A percentile compares a stretch with the other conserved stretches of the same genome.
Evolutionary conservation across 306 rosid genomes (phyloP).

Genomic region (Ceratonia siliqua): DNA sequence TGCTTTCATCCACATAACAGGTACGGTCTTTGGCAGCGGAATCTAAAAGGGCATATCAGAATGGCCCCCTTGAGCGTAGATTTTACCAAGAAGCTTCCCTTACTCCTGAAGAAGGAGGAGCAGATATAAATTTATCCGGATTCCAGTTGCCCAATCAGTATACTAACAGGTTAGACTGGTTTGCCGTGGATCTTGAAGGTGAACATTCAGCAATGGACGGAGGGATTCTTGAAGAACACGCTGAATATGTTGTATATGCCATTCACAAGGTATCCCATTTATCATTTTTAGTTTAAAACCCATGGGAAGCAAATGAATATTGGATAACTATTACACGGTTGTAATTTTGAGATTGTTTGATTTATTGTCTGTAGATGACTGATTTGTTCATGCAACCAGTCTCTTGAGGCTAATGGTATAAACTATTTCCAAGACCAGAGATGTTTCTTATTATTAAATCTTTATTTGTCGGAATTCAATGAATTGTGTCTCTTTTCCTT

Average conservation of each 20-base stretch:
- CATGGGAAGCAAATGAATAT: constrained; percentile 10
- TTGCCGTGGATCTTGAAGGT: constrained; percentile 94
- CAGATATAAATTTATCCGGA: constrained; percentile 39
- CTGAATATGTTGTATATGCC: constrained; percentile 84
- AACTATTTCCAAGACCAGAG: not conserved
- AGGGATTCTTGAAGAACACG: constrained; percentile 85
- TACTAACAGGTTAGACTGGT: constrained; percentile 83
- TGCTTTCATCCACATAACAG: constrained; percentile 44
- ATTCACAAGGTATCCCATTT: constrained; percentile 98
- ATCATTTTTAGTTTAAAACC: constrained; percentile 28
- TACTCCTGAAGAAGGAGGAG: constrained; percentile 64
- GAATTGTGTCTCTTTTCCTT: not conserved
- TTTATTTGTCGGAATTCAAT: constrained; percentile 20
- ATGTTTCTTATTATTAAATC: constrained; percentile 12
- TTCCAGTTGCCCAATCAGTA: constrained; percentile 66
- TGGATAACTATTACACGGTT: constrained; percentile 28
- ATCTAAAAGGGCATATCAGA: constrained; percentile 89
- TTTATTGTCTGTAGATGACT: not conserved
- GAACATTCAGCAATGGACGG: constrained; percentile 99
- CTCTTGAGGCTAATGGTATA: constrained; percentile 2
- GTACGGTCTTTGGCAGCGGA: constrained; percentile 95
- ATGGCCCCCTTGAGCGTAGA: constrained; percentile 77
- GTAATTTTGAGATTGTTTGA: constrained; percentile 1
- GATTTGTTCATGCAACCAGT: not conserved
- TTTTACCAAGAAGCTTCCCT: constrained; percentile 74